Evolutionary conservation across 805 yeast genomes (phyloP).

Genomic region (Clavispora phyllophila): DNA sequence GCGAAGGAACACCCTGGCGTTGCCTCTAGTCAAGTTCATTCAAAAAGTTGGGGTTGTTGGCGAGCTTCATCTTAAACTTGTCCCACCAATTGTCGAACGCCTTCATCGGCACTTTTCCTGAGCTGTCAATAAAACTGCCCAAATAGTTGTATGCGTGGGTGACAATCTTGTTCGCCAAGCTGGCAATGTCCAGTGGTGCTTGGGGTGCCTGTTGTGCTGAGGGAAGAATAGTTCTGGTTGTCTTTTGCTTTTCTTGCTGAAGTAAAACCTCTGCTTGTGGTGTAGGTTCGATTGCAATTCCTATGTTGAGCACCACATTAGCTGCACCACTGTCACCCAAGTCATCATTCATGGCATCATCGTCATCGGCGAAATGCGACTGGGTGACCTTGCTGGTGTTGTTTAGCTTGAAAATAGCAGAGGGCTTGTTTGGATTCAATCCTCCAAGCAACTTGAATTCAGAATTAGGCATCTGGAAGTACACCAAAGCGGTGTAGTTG

Average conservation of each 20-base stretch:
- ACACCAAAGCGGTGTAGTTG: slow-evolving; percentile 75
- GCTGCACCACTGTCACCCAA: slow-evolving; percentile 12
- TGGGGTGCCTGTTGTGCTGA: slow-evolving; percentile 17
- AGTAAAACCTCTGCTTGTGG: slow-evolving; percentile 59
- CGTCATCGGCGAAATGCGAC: slow-evolving; percentile 29
- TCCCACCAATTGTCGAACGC: slow-evolving; percentile 95
- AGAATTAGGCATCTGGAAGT: slow-evolving; percentile 71
- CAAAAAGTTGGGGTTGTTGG: slow-evolving; percentile 78
- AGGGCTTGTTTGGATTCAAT: slow-evolving; percentile 63
- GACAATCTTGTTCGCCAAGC: slow-evolving; percentile 80
- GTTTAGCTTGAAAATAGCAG: slow-evolving; percentile 85
- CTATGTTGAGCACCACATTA: slow-evolving; percentile 42
- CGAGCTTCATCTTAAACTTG: slow-evolving; percentile 70
- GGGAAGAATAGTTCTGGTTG: slow-evolving; percentile 18
- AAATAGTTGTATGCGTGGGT: slow-evolving; percentile 88
- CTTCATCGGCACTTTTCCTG: slow-evolving; percentile 81
- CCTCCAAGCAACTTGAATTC: slow-evolving; percentile 67
- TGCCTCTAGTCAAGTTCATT: slow-evolving; percentile 31
- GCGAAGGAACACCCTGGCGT: no score
- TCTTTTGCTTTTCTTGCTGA: slow-evolving; percentile 33
- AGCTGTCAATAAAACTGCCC: slow-evolving; percentile 76
- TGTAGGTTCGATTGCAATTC: slow-evolving; percentile 86
- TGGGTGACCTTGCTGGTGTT: slow-evolving; percentile 21
- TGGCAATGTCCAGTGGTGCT: slow-evolving; percentile 36
- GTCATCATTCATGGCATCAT: slow-evolving; percentile 24